Evolutionary conservation across 805 yeast species (phyloP), one percentile per base, ranked within the genome.

Genomic region (Yamadazyma scolyti): DNA sequence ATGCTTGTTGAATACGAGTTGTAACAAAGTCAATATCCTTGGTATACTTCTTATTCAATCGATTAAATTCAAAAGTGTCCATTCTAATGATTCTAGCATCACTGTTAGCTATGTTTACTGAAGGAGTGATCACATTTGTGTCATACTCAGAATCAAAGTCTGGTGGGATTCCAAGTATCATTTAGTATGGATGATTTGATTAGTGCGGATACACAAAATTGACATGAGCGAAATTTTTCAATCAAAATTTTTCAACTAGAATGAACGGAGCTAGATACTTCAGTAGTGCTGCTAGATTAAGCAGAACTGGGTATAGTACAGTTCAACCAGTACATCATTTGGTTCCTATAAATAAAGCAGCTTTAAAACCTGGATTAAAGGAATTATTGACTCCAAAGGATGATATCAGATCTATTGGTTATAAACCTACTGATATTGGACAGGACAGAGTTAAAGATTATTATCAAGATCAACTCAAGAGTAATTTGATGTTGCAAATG

Each of bases 251-350:
- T 7, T 13, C 9, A 3, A 12, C 9, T 9, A 28, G 2, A 9
- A 27, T 29, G 35, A 23, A 24, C 22, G 20, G 31, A 11, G 21
- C 20, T 9, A 39, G 61, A 54, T 52, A 40, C 48, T 39, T 63
- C 46, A 30, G 60, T 49, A 22, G 60, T 59, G 36, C 72, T 62
- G 54, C 72, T 72, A 29, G 82, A 77, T 18, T 75, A 73, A 30
- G 42, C 27, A 61, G 50, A 33, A 43, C 68, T 9, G 68, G 68
- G 6, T 65, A 65, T 55, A 82, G 94, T 23, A 73, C 85, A 30
- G 89, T 86, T 21, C 75, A 82, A 30, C 97, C 98, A 2, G 94
- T 90, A 10, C 98, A 93, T 57, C 98, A 93, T 59, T 71, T 76
- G 37, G 84, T 90, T 25, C 77, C 75, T 43, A 77, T 86, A 50